Percentiles rank a stretch among this genome's conserved stretches.
Evolutionary conservation across 768 basidiomycete genomes (phyloP).

Genomic region (Tylopilus sp.): DNA sequence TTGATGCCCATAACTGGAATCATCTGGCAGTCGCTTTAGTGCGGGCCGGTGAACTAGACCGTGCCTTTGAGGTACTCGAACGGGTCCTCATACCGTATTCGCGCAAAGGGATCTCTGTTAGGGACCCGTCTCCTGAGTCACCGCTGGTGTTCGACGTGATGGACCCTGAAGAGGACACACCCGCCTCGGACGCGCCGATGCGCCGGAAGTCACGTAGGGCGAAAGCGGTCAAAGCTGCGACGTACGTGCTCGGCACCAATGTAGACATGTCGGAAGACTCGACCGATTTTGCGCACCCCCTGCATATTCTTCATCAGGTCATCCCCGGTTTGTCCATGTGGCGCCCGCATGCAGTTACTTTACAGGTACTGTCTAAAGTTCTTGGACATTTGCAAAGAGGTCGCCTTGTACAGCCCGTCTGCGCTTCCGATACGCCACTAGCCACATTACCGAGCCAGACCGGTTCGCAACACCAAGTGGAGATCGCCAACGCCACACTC

Average conservation of each 20-base stretch:
- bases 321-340: slow-evolving; percentile 63
- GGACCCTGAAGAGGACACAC: slow-evolving; percentile 21
- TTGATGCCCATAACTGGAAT: slow-evolving; percentile 93
- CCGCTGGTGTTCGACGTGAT: slow-evolving; percentile 39
- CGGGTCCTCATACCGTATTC: slow-evolving; percentile 66
- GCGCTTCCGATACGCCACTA: slow-evolving; percentile 19
- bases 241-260: slow-evolving; percentile 8
- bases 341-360: slow-evolving; percentile 54
- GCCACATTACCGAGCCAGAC: slow-evolving; percentile 13
- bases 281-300: slow-evolving; percentile 53
- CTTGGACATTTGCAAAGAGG: slow-evolving; percentile 51
- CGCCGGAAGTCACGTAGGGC: slow-evolving; percentile 26
- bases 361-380: slow-evolving; percentile 45
- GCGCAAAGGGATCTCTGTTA: slow-evolving; percentile 23
- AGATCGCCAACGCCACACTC: slow-evolving; percentile 41
- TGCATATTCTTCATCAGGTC: slow-evolving; percentile 60
- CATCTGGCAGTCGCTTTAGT: slow-evolving; percentile 72
- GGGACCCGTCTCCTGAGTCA: slow-evolving; percentile 34
- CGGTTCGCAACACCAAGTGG: slow-evolving; percentile 22
- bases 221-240: slow-evolving; percentile 19
- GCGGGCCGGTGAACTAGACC: slow-evolving; percentile 76
- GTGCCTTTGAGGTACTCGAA: slow-evolving; percentile 81
- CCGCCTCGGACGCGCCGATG: slow-evolving; percentile 31
- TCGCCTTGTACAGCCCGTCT: slow-evolving; percentile 42
- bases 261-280: slow-evolving; percentile 16